Conservation (phyloP, 768 basidiomycete genomes). For the Suillus subluteus region DNA sequence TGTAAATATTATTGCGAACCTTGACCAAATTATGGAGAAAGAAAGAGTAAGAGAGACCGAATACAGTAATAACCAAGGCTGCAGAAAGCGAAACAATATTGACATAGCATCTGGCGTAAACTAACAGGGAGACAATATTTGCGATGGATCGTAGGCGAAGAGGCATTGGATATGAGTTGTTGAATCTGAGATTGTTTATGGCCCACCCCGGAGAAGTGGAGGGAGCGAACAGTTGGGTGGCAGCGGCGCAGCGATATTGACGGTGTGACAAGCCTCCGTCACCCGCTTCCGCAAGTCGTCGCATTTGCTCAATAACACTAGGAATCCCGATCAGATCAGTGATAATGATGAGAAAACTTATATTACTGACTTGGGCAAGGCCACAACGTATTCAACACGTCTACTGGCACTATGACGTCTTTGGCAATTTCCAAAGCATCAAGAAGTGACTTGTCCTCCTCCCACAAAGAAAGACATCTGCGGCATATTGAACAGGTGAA, state of each 20-base stretch:
- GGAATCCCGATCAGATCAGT: constrained; percentile 6
- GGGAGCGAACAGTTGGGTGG: constrained; percentile 44
- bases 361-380: constrained; percentile 50
- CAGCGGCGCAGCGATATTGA: constrained; percentile 45
- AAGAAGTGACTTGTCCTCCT: constrained; percentile 57
- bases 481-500: constrained; percentile 10
- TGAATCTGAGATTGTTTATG: constrained; percentile 16
- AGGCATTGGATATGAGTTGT: constrained; percentile 2
- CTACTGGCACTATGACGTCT: constrained; percentile 61
- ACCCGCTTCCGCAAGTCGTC: constrained; percentile 53
- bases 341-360: too few species aligned
- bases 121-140: constrained; percentile 31
- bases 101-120: constrained; percentile 33
- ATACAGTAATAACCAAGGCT: constrained; percentile 35
- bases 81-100: constrained; percentile 28
- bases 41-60: constrained; percentile 6
- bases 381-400: constrained; percentile 73
- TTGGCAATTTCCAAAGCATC: constrained; percentile 71
- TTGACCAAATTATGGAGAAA: constrained; percentile 11
- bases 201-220: constrained; percentile 30
- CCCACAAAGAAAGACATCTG: constrained; percentile 71
- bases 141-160: neutral
- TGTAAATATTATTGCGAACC: constrained; percentile 4
- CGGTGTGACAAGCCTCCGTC: constrained; percentile 49
- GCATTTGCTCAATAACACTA: constrained; percentile 53